These are phyloP conservation scores for Plasmodium sp. DNA, from an alignment of 169 alveolate genomes.

Conservation along the genomic window DNA sequence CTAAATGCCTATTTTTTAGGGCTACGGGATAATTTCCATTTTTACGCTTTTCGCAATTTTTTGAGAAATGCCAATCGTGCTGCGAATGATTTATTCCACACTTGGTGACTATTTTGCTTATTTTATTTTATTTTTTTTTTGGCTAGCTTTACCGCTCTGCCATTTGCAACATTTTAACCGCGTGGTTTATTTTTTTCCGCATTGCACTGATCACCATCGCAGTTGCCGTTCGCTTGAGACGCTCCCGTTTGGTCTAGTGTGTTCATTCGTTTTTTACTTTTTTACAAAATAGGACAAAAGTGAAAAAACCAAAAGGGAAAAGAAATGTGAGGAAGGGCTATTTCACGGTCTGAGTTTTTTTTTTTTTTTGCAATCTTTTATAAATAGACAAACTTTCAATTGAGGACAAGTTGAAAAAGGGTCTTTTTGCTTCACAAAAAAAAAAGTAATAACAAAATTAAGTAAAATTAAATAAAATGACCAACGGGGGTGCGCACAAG, in stretches of 20 bases:
- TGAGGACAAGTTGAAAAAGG: not conserved
- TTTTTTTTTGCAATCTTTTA: not conserved
- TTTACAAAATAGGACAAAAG: not conserved
- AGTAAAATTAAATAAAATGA: not conserved
- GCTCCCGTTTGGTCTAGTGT: not conserved
- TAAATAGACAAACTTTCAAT: not conserved
- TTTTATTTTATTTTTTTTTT: not conserved
- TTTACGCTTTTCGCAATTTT: not conserved
- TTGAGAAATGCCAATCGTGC: not conserved
- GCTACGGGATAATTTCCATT: not conserved
- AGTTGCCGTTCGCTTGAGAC: not conserved
- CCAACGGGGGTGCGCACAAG: not conserved
- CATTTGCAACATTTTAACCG: not conserved
- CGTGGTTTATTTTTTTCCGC: not conserved
- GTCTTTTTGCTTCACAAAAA: not conserved
- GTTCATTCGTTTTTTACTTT: not conserved
- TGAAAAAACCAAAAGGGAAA: not conserved
- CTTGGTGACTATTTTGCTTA: not conserved
- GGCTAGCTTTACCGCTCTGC: not conserved
- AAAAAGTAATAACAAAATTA: not conserved
- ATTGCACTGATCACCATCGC: not conserved
- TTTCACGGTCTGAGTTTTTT: not conserved
- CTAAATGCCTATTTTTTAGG: not conserved
- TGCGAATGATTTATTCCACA: not conserved
- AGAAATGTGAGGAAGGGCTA: not conserved